Percentiles rank a stretch among this genome's conserved stretches.
Evolutionary conservation across 2,329 filamentous ascomycete genomes (phyloP).

Genomic region (Cryphonectria naterciae): DNA sequence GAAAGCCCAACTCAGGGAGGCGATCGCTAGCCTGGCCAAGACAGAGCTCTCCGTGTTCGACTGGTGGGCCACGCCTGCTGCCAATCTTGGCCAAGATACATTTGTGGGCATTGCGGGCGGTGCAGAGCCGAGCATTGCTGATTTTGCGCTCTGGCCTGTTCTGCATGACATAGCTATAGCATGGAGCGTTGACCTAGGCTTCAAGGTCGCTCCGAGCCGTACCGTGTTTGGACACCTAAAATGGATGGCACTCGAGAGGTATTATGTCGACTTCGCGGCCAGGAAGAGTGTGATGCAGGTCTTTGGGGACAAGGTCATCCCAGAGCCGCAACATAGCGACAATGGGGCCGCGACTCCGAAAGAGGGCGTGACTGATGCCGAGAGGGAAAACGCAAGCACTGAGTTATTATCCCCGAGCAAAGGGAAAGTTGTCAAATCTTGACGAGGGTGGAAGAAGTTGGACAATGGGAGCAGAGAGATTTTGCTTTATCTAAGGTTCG

Average conservation of each 20-base stretch:
- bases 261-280: slow-evolving; percentile 41
- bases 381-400: background rate
- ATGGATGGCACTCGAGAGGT: slow-evolving; percentile 38
- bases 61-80: slow-evolving; percentile 9
- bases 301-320: slow-evolving; percentile 14
- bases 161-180: slow-evolving; percentile 50
- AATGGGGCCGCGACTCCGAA: background rate
- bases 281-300: slow-evolving; percentile 31
- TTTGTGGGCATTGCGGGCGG: slow-evolving; percentile 40
- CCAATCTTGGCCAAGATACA: slow-evolving; percentile 4
- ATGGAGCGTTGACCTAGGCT: slow-evolving; percentile 37
- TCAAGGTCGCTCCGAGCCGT: slow-evolving; percentile 33
- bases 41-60: slow-evolving; percentile 12
- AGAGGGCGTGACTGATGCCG: background rate
- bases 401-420: background rate
- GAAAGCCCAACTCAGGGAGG: background rate
- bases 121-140: slow-evolving; percentile 47
- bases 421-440: background rate
- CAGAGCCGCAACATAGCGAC: background rate
- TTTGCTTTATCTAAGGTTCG: background rate
- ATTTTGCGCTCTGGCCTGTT: slow-evolving; percentile 63
- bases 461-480: background rate
- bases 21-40: background rate
- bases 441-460: background rate
- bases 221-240: slow-evolving; percentile 12